Base-by-base conservation (phyloP, 768 basidiomycete species). In the Serendipita indica region DNA sequence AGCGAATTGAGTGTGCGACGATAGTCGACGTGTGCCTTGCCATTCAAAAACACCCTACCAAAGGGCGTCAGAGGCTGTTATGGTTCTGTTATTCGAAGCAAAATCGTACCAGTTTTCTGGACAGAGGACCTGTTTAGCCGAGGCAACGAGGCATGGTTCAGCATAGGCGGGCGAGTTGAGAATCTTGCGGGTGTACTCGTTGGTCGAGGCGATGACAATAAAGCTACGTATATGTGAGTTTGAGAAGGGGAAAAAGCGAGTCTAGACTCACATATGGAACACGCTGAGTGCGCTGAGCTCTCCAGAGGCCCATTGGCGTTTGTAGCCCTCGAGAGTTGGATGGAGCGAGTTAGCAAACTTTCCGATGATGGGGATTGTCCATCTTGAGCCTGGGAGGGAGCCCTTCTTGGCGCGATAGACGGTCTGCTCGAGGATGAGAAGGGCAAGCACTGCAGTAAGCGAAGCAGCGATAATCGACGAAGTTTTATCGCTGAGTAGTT, bases 361-460 rank as follows among this genome's bases (percentile, higher is more conserved):
- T 60, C 96, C 96, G 59, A 99, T 97, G 66, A 99, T 66, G n/a
- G 96, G 96, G 63, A 96, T 92, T 12, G 91, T 96, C 92, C 91
- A 97, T 67, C 70, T 75, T 45, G 77, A 81, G 3, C 94, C 94
- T 0, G 94, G 92, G 4, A 97, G 78, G 64, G 86, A 79, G 18
- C 77, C 79, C 67, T 98, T 98, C 74, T 96, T 93, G 67, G 77
- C 78, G 33, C 94, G 76, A 70, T 94, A 99, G 18, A 92, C 79
- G 32, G 79, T 74, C 72, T 96, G 92, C 67, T 99, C 94, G 57
- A 94, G 75, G 45, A 81, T 73, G 54, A 99, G 81, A 39, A 99
- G 79, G 12, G 84, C 74, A 56, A 80, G 69, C 60, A 96, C 63
- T 65, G 94, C 69, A 37, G 80, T 82, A 33, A 72, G 62, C n/a